Percentiles rank a stretch among this genome's conserved stretches.
phyloP scores from a whole-genome alignment of 1,284 basidiomycete species.

The Tilletia setariae region DNA sequence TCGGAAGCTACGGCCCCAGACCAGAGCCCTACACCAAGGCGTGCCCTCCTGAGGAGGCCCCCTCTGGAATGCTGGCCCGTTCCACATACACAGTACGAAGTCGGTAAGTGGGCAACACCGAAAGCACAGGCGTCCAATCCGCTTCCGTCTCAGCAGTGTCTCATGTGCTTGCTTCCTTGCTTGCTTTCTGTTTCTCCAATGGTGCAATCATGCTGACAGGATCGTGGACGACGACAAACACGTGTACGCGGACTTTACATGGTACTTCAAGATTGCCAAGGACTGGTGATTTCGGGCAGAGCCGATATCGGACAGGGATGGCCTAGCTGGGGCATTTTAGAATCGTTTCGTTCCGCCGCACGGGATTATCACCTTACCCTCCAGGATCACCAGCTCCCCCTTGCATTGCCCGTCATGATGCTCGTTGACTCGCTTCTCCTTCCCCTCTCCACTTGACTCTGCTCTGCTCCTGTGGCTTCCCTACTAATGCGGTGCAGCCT shows the following conservation, averaged over 20 bases:
- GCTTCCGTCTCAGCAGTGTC: neutral
- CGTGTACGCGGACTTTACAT: constrained; percentile 62
- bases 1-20: constrained; percentile 71
- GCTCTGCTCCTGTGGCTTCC: no score
- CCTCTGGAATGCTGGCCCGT: constrained; percentile 71
- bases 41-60: constrained; percentile 55
- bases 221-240: constrained; percentile 78
- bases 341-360: no score
- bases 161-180: neutral
- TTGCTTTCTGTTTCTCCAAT: no score
- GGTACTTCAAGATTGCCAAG: constrained; percentile 49
- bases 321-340: no score
- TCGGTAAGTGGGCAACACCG: constrained; percentile 54
- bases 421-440: no score
- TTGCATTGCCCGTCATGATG: no score
- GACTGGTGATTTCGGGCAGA: constrained; percentile 28
- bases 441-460: no score
- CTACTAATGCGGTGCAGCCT: no score
- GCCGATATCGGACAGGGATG: neutral
- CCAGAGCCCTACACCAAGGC: constrained; percentile 55
- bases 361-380: no score
- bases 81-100: constrained; percentile 73
- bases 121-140: no score
- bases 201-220: constrained; percentile 17
- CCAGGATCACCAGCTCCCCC: no score